Conservation (phyloP, 768 basidiomycete genomes). For the Dictyophora rubrovolvata region DNA sequence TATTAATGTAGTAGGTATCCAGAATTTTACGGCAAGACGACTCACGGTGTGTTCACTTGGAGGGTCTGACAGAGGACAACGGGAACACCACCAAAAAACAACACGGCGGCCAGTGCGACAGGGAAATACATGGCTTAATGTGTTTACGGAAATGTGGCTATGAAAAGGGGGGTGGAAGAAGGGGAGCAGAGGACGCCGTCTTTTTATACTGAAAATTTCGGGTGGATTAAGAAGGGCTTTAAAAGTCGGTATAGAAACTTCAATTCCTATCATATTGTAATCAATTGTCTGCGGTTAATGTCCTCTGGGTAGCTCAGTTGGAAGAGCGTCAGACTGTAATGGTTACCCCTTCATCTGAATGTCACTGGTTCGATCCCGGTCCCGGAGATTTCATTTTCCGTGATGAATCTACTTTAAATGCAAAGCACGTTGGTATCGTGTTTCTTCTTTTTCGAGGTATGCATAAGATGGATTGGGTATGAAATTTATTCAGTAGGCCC, state of each 20-base stretch:
- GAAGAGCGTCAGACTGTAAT: constrained; percentile 27
- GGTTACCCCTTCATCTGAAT: constrained; percentile 16
- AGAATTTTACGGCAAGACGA: constrained; percentile 13
- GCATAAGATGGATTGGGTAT: no score
- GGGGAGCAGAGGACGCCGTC: not conserved
- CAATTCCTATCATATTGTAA: not conserved
- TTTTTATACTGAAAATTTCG: not conserved
- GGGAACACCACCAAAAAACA: constrained; percentile 17
- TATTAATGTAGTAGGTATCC: not conserved
- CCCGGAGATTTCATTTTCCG: constrained; percentile 17
- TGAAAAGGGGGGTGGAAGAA: not conserved
- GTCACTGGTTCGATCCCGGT: constrained; percentile 25
- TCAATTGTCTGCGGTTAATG: not conserved
- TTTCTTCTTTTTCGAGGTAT: constrained; percentile 12
- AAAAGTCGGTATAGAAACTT: no score
- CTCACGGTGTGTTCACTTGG: constrained; percentile 59
- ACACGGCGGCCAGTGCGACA: constrained; percentile 17
- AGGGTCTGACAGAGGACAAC: constrained; percentile 35
- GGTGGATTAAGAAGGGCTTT: not conserved
- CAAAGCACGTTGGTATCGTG: no score
- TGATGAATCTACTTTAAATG: no score
- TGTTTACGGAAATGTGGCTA: not conserved
- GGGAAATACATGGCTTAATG: not conserved
- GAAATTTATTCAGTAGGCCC: not conserved
- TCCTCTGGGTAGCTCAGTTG: constrained; percentile 25